Base-by-base conservation (phyloP, 2,329 filamentous ascomycete species). In the Scedosporium minutisporum region DNA sequence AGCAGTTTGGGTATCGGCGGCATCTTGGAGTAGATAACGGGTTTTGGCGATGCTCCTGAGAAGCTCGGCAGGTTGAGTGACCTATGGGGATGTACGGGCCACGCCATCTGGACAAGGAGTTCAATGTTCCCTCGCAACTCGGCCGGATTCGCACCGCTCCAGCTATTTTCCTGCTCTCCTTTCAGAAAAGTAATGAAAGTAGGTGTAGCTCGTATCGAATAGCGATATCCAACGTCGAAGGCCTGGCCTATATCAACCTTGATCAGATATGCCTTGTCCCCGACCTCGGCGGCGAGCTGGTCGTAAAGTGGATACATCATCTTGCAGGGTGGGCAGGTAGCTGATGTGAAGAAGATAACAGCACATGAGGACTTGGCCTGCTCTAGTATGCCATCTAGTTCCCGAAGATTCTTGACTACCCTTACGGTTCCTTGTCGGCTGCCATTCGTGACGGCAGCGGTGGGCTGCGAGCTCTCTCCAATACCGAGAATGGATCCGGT, bases 281-380 rank as follows among this genome's bases (percentile, higher is more conserved):
- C 87, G 29, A 87, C 80, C 71, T 96, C 88, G 27, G 82, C 84
- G 1, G 93, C 92, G 0, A 97, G 79, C 66, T 90, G 81, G 65
- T 96, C 89, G 69, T 91, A 97, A 0, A 87, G 75, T 1, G 93
- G 91, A 69, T 96, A 96, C 2, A 93, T 82, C 16, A 85, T 76
- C 72, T 89, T 93, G 81, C 93, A 97, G 0, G 93, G 92, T 0
- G 86, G 83, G 70, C 93, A 97, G 2, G 88, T 95, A 2, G 89
- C 84, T 3, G 91, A 96, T 0, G 93, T 97, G 76, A 97, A 97
- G 78, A 97, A 97, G 63, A 97, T 82, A 44, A 93, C 84, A 0
- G 90, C 90, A 64, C 88, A 91, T 0, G 88, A 87, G 4, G 82
- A 79, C 29, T 80, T 79, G 0, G 89, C 88, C 29, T 87, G 82